phyloP scores from a whole-genome alignment of 2,329 filamentous ascomycete species.

The Fusarium hainanense region DNA sequence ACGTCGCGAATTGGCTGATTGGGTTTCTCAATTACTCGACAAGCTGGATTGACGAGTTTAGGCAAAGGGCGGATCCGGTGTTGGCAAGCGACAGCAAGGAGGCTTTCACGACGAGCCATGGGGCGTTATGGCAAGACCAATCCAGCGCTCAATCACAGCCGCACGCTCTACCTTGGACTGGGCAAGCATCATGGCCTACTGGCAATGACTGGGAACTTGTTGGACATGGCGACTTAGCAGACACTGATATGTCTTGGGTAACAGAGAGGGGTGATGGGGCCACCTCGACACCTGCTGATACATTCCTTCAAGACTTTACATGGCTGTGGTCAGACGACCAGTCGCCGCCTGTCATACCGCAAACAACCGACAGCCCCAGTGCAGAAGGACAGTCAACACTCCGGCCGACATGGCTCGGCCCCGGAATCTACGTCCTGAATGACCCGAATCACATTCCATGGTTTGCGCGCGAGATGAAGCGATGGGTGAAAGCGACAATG shows the following conservation, averaged over 20 bases:
- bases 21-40: constrained; percentile 16
- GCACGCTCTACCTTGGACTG: not conserved
- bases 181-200: not conserved
- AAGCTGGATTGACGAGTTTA: constrained; percentile 20
- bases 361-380: not conserved
- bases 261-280: not conserved
- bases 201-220: not conserved
- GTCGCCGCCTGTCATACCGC: not conserved
- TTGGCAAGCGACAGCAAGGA: not conserved
- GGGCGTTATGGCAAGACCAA: not conserved
- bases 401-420: constrained; percentile 31
- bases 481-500: constrained; percentile 47
- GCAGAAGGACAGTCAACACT: constrained; percentile 5
- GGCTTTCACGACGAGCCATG: not conserved
- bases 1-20: constrained; percentile 31
- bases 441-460: constrained; percentile 44
- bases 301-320: not conserved
- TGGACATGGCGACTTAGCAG: not conserved
- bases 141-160: not conserved
- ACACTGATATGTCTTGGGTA: not conserved
- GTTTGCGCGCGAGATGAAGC: constrained; percentile 43
- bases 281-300: not conserved
- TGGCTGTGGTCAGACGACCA: constrained; percentile 11
- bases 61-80: constrained; percentile 5
- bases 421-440: constrained; percentile 38